Conservation (phyloP, 495 filamentous ascomycete genomes). For the Trichocladium antarcticum region DNA sequence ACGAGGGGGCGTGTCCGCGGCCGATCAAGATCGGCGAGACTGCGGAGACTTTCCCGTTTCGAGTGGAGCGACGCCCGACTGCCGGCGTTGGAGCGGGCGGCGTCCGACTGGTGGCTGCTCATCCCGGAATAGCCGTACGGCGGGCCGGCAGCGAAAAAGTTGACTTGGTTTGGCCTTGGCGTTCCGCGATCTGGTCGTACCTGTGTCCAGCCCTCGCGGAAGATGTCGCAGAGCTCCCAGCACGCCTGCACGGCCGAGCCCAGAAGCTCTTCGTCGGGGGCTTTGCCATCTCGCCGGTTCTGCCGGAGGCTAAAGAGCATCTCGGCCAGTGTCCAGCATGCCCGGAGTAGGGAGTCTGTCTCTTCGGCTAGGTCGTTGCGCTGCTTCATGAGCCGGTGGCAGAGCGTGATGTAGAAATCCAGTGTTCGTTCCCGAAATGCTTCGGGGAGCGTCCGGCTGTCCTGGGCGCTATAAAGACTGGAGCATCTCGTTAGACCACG, state of each 20-base stretch:
- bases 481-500: slow-evolving; percentile 12
- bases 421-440: slow-evolving; percentile 81
- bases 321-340: slow-evolving; percentile 84
- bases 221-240: slow-evolving; percentile 92
- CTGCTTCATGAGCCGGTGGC: slow-evolving; percentile 90
- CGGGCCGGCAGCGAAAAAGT: slow-evolving; percentile 41
- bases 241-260: slow-evolving; percentile 83
- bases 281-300: slow-evolving; percentile 60
- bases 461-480: slow-evolving; percentile 76
- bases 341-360: slow-evolving; percentile 69
- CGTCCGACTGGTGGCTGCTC: slow-evolving; percentile 22
- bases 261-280: slow-evolving; percentile 68
- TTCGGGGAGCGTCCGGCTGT: slow-evolving; percentile 65
- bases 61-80: slow-evolving; percentile 38
- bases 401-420: slow-evolving; percentile 88
- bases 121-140: slow-evolving; percentile 14
- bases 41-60: slow-evolving; percentile 35
- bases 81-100: slow-evolving; percentile 24
- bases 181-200: slow-evolving; percentile 77
- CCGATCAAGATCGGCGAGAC: slow-evolving; percentile 22
- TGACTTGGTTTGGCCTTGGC: slow-evolving; percentile 69
- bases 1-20: slow-evolving; percentile 28
- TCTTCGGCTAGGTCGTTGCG: slow-evolving; percentile 62
- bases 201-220: slow-evolving; percentile 86
- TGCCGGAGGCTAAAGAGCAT: slow-evolving; percentile 91